Conservation (phyloP, 352 stramenopile species). For the Phytophthora quininea region DNA sequence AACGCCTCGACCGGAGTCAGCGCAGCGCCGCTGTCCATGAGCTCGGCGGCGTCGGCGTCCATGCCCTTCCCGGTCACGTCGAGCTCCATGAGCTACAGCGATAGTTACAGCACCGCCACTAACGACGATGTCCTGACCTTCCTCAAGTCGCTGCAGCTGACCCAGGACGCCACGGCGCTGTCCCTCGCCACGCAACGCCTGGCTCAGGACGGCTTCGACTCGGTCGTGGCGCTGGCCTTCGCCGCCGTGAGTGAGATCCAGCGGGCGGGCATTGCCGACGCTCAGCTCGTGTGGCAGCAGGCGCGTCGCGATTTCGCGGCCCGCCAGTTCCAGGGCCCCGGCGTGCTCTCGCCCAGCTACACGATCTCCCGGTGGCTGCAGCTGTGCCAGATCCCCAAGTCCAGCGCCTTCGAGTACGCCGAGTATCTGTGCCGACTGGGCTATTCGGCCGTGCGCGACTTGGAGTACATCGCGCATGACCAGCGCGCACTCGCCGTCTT, state of each 20-base stretch:
- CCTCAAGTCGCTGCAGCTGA: constrained; percentile 56
- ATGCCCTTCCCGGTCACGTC: constrained; percentile 20
- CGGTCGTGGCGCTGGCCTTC: constrained; percentile 59
- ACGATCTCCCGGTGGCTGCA: constrained; percentile 72
- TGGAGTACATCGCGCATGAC: constrained; percentile 66
- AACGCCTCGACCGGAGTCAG: constrained; percentile 18
- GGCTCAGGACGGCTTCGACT: constrained; percentile 65
- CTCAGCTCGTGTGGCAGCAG: constrained; percentile 52
- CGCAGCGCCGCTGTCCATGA: constrained; percentile 14
- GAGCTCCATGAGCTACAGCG: constrained; percentile 11
- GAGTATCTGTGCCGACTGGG: constrained; percentile 62
- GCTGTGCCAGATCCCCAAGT: constrained; percentile 55
- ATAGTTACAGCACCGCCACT: constrained; percentile 16
- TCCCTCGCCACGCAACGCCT: constrained; percentile 43
- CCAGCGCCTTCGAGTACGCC: constrained; percentile 56
- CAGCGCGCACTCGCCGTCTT: constrained; percentile 49
- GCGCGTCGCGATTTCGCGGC: constrained; percentile 50
- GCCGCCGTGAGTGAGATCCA: constrained; percentile 52
- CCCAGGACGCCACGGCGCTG: constrained; percentile 38
- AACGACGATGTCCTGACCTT: constrained; percentile 52
- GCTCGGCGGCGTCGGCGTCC: constrained; percentile 21
- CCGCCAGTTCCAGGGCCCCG: constrained; percentile 46
- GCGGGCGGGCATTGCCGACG: constrained; percentile 55
- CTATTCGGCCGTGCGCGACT: constrained; percentile 60
- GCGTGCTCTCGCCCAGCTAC: constrained; percentile 37